Evolutionary conservation across 2,329 filamentous ascomycete species (phyloP).

Genomic region (Leptodontidium sp.): DNA sequence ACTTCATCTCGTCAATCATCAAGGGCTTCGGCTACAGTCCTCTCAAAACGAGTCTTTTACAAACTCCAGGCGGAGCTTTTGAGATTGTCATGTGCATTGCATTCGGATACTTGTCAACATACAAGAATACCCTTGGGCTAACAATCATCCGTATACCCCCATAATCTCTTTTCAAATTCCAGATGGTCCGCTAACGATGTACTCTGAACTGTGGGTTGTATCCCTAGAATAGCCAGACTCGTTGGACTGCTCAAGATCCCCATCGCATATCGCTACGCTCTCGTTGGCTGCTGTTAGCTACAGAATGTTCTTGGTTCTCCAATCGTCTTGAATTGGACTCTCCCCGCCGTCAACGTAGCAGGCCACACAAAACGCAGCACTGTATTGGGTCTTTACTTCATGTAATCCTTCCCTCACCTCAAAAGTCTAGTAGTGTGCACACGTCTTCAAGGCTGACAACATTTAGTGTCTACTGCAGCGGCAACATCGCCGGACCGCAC

Average conservation of each 20-base stretch:
- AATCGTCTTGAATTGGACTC: slow-evolving; percentile 38
- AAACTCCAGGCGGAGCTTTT: slow-evolving; percentile 72
- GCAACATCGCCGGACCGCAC: slow-evolving; percentile 71
- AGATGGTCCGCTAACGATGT: not conserved
- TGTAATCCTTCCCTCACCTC: not conserved
- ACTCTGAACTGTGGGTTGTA: not conserved
- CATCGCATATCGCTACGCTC: not conserved
- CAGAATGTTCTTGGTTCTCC: slow-evolving; percentile 74
- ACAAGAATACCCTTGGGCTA: slow-evolving; percentile 27
- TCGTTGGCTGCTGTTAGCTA: slow-evolving; percentile 70
- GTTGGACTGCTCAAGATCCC: not conserved
- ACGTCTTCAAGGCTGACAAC: slow-evolving; percentile 52
- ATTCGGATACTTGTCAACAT: slow-evolving; percentile 26
- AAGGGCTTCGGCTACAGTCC: slow-evolving; percentile 71
- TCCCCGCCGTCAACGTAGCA: slow-evolving; percentile 68
- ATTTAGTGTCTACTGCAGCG: slow-evolving; percentile 69
- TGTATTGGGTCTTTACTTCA: slow-evolving; percentile 64
- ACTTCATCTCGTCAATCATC: slow-evolving; percentile 74
- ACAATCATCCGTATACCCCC: slow-evolving; percentile 27
- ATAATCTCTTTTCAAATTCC: not conserved
- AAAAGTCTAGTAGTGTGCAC: not conserved
- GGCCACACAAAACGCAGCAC: slow-evolving; percentile 80
- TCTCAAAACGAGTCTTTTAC: slow-evolving; percentile 71
- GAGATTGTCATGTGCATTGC: slow-evolving; percentile 24
- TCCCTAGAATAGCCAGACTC: not conserved